Base-by-base conservation (phyloP, 495 filamentous ascomycete genomes). In the Hyaloscypha variabilis region DNA sequence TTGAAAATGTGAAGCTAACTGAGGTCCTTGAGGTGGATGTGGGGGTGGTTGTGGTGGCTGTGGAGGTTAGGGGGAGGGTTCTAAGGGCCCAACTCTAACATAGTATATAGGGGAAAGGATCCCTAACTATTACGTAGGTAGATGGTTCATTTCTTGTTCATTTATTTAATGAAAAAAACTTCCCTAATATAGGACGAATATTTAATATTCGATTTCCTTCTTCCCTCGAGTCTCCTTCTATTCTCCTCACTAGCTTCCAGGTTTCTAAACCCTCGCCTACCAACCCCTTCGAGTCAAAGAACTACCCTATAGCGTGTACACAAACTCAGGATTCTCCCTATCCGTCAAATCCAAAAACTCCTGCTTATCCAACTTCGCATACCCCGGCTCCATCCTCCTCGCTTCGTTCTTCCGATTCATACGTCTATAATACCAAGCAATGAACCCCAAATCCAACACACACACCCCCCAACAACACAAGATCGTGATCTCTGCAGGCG, bases 401-500 rank as follows among this genome's bases (percentile, higher is more conserved):
- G 64, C 73, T 6, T 79, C 82, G 72, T 91, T 91, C 75, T 81
- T 81, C 69, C 72, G 76, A 63, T 92, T 92, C 78, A 88, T 79
- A 23, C 73, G 71, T 13, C 72, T 73, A 71, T 85, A 90, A 78
- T 87, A 90, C 73, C 79, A 80, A 69, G 83, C 84, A 42, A 91
- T 88, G 72, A 89, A 89, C 0, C 77, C 64, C 52, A 91, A 69
- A 61, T 87, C 82, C 5, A 83, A 34, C 5, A 89, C 64, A 59
- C 82, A 85, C 5, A 87, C 76, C 21, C 73, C 78, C 76, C 81
- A 85, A 71, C 88, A 90, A n/a, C 84, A 82, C 28, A 91, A 82
- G 64, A 91, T 87, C 2, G 83, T 86, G 60, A 91, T 87, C 67
- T 89, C 87, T 23, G 87, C 90, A 4, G 88, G 87, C 21, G 87